Evolutionary conservation across 2,329 filamentous ascomycete species (phyloP).

Genomic region (Verticillium nubilum): DNA sequence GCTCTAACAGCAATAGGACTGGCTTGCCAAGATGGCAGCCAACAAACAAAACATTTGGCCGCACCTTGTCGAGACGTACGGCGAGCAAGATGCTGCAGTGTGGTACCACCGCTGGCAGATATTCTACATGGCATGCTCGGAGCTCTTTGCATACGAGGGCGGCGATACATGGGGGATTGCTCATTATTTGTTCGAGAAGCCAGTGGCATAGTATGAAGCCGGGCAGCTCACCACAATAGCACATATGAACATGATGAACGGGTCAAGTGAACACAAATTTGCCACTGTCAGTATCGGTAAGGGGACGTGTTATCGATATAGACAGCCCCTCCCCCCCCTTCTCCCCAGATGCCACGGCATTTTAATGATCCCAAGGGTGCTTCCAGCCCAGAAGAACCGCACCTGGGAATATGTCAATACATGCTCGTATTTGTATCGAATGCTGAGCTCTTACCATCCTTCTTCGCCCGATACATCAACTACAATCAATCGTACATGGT

Average conservation of each 20-base stretch:
- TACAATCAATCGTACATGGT: conserved; percentile 31
- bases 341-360: too few species aligned
- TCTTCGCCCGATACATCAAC: conserved; percentile 95
- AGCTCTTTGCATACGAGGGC: conserved; percentile 60
- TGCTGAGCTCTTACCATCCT: conserved; percentile 63
- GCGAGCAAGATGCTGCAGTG: conserved; percentile 49
- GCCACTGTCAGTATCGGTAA: too few species aligned
- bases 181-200: conserved; percentile 63
- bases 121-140: conserved; percentile 66
- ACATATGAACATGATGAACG: background rate
- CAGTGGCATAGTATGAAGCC: conserved; percentile 7
- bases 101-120: conserved; percentile 71
- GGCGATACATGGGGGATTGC: conserved; percentile 64
- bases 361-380: conserved; percentile 92
- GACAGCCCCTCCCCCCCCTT: too few species aligned
- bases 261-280: background rate
- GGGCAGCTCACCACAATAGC: background rate
- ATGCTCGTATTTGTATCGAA: background rate
- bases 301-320: background rate
- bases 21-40: conserved; percentile 54
- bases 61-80: conserved; percentile 59
- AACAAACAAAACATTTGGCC: conserved; percentile 59
- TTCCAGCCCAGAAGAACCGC: conserved; percentile 85
- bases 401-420: conserved; percentile 29
- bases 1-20: conserved; percentile 36